phyloP scores from a whole-genome alignment of 305 asterid species.

The Stenogyne calaminthoides region DNA sequence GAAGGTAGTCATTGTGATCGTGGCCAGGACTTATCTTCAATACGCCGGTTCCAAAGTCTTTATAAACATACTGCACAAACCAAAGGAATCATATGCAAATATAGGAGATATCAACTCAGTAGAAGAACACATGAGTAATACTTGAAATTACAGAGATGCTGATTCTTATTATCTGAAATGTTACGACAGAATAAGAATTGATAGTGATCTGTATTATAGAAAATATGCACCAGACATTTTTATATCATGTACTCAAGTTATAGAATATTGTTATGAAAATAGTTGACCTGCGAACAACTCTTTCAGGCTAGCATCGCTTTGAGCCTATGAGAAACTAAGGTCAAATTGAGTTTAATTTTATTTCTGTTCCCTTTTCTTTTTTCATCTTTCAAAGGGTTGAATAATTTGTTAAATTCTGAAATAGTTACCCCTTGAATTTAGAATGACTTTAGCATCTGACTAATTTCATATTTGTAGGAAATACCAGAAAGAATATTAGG shows the following conservation, averaged over 20 bases:
- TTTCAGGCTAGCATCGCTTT: background rate
- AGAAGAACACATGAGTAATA: conserved; percentile 19
- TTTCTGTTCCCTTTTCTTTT: background rate
- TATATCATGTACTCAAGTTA: conserved; percentile 10
- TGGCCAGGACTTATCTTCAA: conserved; percentile 99
- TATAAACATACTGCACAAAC: conserved; percentile 82
- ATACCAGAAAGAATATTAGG: background rate
- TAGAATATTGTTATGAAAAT: background rate
- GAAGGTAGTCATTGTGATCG: conserved; percentile 98
- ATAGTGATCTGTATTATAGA: background rate
- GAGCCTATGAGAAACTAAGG: background rate
- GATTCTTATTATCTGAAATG: conserved; percentile 12
- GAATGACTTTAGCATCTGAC: background rate
- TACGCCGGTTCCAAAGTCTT: conserved; percentile 99
- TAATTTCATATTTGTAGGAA: background rate
- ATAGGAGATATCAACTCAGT: conserved; percentile 24
- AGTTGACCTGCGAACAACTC: background rate
- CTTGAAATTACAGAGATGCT: conserved; percentile 15
- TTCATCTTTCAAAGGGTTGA: background rate
- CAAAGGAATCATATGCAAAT: conserved; percentile 26
- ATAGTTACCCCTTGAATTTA: background rate
- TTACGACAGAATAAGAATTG: background rate
- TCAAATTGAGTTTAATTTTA: background rate
- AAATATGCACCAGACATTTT: conserved; percentile 4
- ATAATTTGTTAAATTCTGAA: background rate